A percentile compares a stretch with the other conserved stretches of the same genome.
Conservation (phyloP, 805 yeast genomes). For the Isabelozyma rhagii region DNA sequence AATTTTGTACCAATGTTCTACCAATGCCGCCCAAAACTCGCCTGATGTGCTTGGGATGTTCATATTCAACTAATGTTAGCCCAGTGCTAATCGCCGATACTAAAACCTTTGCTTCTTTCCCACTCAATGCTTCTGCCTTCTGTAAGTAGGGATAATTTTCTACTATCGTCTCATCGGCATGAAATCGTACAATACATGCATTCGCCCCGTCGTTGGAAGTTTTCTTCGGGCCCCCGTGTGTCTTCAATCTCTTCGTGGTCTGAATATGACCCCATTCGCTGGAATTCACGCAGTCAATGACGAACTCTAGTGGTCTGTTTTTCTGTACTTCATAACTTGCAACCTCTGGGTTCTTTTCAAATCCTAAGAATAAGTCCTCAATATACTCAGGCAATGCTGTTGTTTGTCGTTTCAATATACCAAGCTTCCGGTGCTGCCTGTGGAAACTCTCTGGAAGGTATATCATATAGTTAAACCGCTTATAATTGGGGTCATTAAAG, state of each 20-base stretch:
- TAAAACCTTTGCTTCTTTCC: constrained; percentile 2
- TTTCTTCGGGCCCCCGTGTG: background rate
- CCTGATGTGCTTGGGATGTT: constrained; percentile 4
- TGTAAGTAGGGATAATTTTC: background rate
- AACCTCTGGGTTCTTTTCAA: background rate
- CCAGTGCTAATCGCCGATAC: constrained; percentile 3
- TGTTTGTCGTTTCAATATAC: background rate
- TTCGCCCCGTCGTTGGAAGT: background rate
- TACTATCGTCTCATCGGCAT: background rate
- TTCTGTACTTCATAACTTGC: background rate
- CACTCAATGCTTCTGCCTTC: background rate
- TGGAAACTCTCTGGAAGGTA: background rate
- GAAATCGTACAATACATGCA: background rate
- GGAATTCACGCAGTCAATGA: background rate
- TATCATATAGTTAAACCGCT: constrained; percentile 1
- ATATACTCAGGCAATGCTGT: background rate
- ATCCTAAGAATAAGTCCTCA: background rate
- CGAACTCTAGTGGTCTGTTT: constrained; percentile 2
- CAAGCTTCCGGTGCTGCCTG: background rate
- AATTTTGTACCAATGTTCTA: constrained; percentile 1
- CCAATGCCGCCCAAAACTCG: constrained; percentile 2
- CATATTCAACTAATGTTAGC: constrained; percentile 6
- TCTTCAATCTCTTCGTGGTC: background rate
- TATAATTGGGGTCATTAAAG: background rate
- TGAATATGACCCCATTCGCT: background rate